Conservation (phyloP, 768 basidiomycete species). For the Rhizopogon vulgaris region DNA sequence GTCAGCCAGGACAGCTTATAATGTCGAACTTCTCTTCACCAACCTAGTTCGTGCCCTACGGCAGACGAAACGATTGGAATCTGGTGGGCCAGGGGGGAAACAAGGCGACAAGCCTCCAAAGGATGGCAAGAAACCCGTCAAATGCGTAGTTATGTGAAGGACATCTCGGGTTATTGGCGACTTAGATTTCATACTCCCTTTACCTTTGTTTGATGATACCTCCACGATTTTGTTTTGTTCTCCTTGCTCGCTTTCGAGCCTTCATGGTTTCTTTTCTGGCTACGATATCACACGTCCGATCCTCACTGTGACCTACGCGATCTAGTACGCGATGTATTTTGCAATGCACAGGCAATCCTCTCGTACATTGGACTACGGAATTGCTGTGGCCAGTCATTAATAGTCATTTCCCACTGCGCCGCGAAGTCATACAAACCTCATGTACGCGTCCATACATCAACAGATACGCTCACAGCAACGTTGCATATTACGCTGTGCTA, state of each 20-base stretch:
- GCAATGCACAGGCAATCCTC: constrained; percentile 27
- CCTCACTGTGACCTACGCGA: constrained; percentile 34
- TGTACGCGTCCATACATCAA: neutral
- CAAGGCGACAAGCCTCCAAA: constrained; percentile 35
- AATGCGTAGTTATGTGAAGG: constrained; percentile 78
- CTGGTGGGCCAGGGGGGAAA: constrained; percentile 39
- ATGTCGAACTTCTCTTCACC: constrained; percentile 88
- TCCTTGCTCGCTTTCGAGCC: constrained; percentile 16
- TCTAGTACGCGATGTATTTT: constrained; percentile 35
- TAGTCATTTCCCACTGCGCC: neutral
- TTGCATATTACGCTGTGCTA: neutral
- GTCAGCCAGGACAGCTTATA: constrained; percentile 90
- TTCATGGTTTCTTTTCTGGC: constrained; percentile 25
- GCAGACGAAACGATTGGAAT: constrained; percentile 50
- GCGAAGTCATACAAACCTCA: neutral
- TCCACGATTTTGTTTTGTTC: constrained; percentile 32
- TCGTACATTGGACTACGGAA: neutral
- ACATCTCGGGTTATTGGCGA: constrained; percentile 54
- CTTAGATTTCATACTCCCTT: constrained; percentile 64
- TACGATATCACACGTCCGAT: constrained; percentile 25
- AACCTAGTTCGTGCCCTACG: constrained; percentile 80
- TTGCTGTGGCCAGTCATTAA: neutral
- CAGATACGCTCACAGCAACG: neutral
- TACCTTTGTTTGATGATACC: constrained; percentile 82
- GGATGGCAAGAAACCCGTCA: constrained; percentile 42